Conservation (phyloP, 345 rosid genomes). For the Firmiana major region DNA sequence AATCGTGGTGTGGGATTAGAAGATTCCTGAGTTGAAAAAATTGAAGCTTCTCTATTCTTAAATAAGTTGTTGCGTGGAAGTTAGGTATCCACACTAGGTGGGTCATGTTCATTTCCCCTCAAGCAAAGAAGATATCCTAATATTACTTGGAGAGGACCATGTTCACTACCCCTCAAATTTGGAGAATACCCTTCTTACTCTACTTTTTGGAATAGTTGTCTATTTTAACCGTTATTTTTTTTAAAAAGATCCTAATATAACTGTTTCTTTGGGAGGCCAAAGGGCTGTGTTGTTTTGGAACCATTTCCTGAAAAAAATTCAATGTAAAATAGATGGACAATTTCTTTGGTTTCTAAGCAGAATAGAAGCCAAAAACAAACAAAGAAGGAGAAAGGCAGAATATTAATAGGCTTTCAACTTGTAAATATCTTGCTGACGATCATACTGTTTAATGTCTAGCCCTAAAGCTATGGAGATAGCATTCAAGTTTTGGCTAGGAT, state of each 20-base stretch:
- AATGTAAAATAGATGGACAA: neutral
- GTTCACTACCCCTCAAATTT: too few relatives aligned
- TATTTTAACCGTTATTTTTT: too few relatives aligned
- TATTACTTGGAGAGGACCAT: too few relatives aligned
- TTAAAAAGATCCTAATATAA: too few relatives aligned
- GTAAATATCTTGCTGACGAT: neutral
- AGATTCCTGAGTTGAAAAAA: neutral
- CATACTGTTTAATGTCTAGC: neutral
- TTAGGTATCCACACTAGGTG: neutral
- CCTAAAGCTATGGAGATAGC: neutral
- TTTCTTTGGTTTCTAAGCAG: neutral
- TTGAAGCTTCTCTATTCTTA: neutral
- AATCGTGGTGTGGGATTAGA: neutral
- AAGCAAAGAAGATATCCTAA: neutral
- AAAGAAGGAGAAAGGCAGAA: too few relatives aligned
- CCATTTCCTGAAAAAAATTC: neutral
- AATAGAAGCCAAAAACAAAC: neutral
- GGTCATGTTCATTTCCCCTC: neutral
- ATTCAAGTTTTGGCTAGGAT: too few relatives aligned
- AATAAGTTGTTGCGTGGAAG: constrained; percentile 15
- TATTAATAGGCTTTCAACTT: neutral
- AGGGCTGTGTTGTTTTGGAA: too few relatives aligned
- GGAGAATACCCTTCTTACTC: too few relatives aligned
- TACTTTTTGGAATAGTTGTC: too few relatives aligned
- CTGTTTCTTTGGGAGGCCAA: too few relatives aligned